Conservation (phyloP, 108 stramenopile genomes). For the Nitzschia palea region DNA sequence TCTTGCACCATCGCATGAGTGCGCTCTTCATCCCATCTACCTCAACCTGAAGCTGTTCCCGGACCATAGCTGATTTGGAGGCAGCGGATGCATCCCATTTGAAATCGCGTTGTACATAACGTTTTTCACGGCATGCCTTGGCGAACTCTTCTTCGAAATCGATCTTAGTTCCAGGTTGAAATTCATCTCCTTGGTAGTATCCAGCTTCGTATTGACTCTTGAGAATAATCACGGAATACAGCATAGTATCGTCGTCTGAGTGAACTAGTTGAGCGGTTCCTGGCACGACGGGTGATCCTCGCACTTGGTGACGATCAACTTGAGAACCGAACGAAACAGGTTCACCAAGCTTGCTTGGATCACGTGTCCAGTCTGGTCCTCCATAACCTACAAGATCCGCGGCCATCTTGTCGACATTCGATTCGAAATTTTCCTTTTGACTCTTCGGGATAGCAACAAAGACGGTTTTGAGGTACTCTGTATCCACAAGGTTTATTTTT, state of each 20-base stretch:
- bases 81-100: conserved; percentile 78
- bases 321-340: conserved; percentile 67
- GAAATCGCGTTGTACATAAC: conserved; percentile 90
- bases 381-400: conserved; percentile 85
- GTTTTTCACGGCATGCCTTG: conserved; percentile 86
- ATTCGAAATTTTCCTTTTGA: conserved; percentile 65
- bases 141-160: conserved; percentile 89
- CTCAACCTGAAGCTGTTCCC: conserved; percentile 84
- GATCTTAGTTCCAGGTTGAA: conserved; percentile 77
- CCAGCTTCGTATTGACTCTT: conserved; percentile 92
- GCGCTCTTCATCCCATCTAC: conserved; percentile 87
- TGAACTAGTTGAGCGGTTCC: conserved; percentile 76
- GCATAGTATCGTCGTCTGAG: conserved; percentile 74
- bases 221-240: conserved; percentile 92
- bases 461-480: conserved; percentile 89
- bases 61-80: conserved; percentile 72
- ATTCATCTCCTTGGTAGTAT: conserved; percentile 88
- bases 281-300: conserved; percentile 94
- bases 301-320: conserved; percentile 75
- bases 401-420: conserved; percentile 64
- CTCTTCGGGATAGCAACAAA: conserved; percentile 82
- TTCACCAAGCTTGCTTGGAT: conserved; percentile 67
- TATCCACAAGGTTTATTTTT: conserved; percentile 72
- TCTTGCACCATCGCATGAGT: conserved; percentile 95
- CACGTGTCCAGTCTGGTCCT: conserved; percentile 86